Conservation (phyloP, 306 rosid species). For the Dryas drummondii region DNA sequence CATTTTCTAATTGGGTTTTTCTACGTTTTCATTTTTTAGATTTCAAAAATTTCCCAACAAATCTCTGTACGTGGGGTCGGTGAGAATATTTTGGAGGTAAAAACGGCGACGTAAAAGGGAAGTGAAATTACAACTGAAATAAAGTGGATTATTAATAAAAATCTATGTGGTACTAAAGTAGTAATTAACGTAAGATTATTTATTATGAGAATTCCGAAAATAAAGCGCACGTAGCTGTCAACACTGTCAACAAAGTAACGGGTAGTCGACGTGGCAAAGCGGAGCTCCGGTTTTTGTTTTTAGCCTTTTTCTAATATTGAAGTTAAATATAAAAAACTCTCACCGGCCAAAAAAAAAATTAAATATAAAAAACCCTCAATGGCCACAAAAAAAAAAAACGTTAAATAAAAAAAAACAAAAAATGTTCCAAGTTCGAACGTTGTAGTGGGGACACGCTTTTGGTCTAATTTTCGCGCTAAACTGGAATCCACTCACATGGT, state of each 20-base stretch:
- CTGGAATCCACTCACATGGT: conserved; percentile 13
- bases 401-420: neutral
- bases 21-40: neutral
- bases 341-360: too few species aligned
- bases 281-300: neutral
- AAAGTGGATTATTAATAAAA: neutral
- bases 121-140: neutral
- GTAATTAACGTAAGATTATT: neutral
- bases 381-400: too few species aligned
- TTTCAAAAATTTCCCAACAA: neutral
- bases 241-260: conserved; percentile 25
- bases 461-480: conserved; percentile 13
- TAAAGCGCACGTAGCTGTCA: conserved; percentile 17
- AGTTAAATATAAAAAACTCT: neutral
- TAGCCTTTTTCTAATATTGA: neutral
- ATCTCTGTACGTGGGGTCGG: conserved; percentile 9
- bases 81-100: neutral
- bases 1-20: neutral
- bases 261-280: conserved; percentile 27
- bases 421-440: conserved; percentile 26
- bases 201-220: conserved; percentile 13
- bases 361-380: too few species aligned
- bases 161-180: neutral
- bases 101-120: conserved; percentile 22
- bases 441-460: conserved; percentile 32